Evolutionary conservation across 2,329 filamentous ascomycete genomes (phyloP).

Genomic region (Shiraia bambusicola): DNA sequence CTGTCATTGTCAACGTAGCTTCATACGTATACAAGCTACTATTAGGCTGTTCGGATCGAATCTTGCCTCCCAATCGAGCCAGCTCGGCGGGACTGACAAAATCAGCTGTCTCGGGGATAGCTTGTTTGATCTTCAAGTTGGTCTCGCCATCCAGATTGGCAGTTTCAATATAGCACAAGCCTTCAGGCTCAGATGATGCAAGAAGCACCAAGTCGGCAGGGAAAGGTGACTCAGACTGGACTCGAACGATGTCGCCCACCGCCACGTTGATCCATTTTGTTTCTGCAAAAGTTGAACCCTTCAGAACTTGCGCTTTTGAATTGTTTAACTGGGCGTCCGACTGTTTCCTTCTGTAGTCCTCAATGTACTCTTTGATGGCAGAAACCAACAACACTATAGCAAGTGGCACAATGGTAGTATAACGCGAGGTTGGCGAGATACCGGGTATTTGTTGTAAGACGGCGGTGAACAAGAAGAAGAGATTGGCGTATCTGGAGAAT

Average conservation of each 20-base stretch:
- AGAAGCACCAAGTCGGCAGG: conserved; percentile 90
- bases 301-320: conserved; percentile 79
- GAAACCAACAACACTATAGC: conserved; percentile 90
- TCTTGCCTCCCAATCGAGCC: conserved; percentile 77
- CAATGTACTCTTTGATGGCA: conserved; percentile 88
- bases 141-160: conserved; percentile 97
- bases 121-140: conserved; percentile 98
- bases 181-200: conserved; percentile 94
- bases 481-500: conserved; percentile 98
- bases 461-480: conserved; percentile 99
- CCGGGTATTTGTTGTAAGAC: conserved; percentile 91
- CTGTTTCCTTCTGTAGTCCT: conserved; percentile 86
- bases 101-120: conserved; percentile 84
- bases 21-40: conserved; percentile 98
- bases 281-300: conserved; percentile 80
- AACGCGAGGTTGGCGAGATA: conserved; percentile 91
- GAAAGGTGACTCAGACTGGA: conserved; percentile 93
- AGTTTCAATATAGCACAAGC: conserved; percentile 97
- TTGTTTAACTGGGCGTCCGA: conserved; percentile 87
- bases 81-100: conserved; percentile 86
- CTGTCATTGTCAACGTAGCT: conserved; percentile 87
- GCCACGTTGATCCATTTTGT: conserved; percentile 92
- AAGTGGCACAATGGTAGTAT: conserved; percentile 95
- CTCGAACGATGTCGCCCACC: conserved; percentile 88
- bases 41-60: conserved; percentile 96